These are phyloP conservation scores for Nicotiana rustica DNA, from an alignment of 305 asterid genomes.

Conservation along the genomic window DNA sequence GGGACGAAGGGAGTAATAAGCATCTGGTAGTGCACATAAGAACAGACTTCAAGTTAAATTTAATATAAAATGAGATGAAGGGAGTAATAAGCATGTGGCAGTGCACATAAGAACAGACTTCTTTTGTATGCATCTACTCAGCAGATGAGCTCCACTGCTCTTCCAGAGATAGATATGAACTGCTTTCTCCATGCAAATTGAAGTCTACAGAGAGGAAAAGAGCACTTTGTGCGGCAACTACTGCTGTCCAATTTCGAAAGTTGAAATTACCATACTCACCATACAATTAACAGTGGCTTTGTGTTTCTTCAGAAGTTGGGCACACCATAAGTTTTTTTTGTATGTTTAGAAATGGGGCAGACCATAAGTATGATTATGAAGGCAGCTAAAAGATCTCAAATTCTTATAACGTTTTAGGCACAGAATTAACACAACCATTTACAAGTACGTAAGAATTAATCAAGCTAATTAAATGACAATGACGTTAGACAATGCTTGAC, in stretches of 20 bases:
- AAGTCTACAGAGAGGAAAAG: neutral
- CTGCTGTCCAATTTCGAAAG: neutral
- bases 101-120: conserved; percentile 2
- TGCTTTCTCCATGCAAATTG: neutral
- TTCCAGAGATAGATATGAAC: neutral
- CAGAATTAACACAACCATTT: neutral
- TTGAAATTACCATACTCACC: neutral
- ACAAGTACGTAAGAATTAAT: neutral
- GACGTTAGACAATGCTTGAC: neutral
- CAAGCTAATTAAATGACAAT: conserved; percentile 2
- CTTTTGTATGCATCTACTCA: neutral
- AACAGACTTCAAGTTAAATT: too few relatives aligned
- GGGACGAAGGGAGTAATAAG: too few relatives aligned
- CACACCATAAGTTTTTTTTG: neutral
- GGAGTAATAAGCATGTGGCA: neutral
- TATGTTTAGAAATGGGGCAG: neutral
- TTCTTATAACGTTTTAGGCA: conserved; percentile 17
- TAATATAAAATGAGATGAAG: too few relatives aligned
- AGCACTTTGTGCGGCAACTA: neutral
- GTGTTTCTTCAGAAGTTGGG: neutral
- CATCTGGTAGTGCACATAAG: too few relatives aligned
- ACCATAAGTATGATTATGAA: conserved; percentile 13
- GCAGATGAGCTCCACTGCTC: neutral
- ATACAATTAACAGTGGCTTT: neutral
- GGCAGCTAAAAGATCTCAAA: conserved; percentile 13